Evolutionary conservation across 805 yeast species (phyloP), one percentile per base, ranked within the genome.

Genomic region (Candida ortonii): DNA sequence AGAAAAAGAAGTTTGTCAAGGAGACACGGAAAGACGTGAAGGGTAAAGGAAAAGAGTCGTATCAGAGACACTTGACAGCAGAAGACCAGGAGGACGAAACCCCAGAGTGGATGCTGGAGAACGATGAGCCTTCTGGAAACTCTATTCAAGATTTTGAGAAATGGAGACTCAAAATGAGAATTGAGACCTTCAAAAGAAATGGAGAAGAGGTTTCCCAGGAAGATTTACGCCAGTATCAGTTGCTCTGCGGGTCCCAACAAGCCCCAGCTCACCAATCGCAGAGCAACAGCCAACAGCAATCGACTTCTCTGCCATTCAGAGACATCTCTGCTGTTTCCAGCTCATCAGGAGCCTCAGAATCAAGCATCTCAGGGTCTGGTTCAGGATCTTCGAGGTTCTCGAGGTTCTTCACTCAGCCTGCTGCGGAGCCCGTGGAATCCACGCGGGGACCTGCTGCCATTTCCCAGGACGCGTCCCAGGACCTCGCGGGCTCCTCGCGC

Each of bases 111-210:
- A 51, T 63, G 60, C 23, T 52, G 42, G 54, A 64, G 50, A 50
- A 68, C 56, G 61, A 57, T 33, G 55, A 50, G 24, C 57, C 60
- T 12, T 41, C 50, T 59, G 80, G 80, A 14, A 71, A 66, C 34
- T 68, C 80, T 0, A 71, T 72, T 3, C 70, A 71, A 34, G 82
- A 76, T 42, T 76, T 76, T 46, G 83, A 76, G 49, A 66, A 62
- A 41, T 76, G 82, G 82, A 73, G 74, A 52, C 55, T 68, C 30
- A 65, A 63, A 41, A 71, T 73, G 80, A 66, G 65, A 41, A 55
- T 65, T 30, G 74, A 73, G 48, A 76, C 75, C 24, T 65, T 65
- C 22, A 65, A 61, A 40, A 62, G 67, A 45, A 65, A 68, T 30
- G 76, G 75, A 5, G 73, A 68, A 30, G 49, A 41, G 7, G 54